Evolutionary conservation across 2,329 filamentous ascomycete genomes (phyloP), one percentile per base, ranked within the genome.

Genomic region (Trichoderma hamatum): DNA sequence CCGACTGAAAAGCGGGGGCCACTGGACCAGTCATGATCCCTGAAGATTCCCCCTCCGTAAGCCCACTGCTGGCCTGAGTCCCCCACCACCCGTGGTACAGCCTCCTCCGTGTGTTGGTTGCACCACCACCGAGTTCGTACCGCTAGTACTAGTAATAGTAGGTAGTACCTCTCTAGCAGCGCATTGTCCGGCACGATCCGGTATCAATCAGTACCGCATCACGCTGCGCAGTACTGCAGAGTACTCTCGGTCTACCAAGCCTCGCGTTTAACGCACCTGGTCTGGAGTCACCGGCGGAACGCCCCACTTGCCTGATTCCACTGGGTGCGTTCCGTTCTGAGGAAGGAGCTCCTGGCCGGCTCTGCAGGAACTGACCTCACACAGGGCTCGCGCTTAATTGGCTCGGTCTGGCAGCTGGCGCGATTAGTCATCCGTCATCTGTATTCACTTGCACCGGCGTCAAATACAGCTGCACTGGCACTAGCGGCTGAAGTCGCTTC

Each of bases 291-390:
- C 64, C 13, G 26, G 13, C 34, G 5, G 19, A 16, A 36, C 24
- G 26, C 49, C 64, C 64, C 64, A 67, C 64, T 59, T 67, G 58
- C 54, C 64, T 59, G 39, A 51, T 67, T 58, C 39, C 64, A 39
- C 56, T 51, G 46, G 32, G 30, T n/a, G 28, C 26, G 34, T 19
- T 58, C 36, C 62, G 62, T 21, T 32, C 16, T 36, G 30, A 36
- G 61, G 61, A 54, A 54, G 49, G 32, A 65, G 62, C 62, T 65
- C 62, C 16, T 30, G 51, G 52, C 36, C 62, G 52, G 62, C n/a
- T 32, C 36, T 43, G 63, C 63, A 66, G 63, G 52, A 32, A 66
- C 52, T 58, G 52, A 28, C 39, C 36, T 59, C n/a, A 16, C 21
- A 26, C 56, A 59, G 32, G 55, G 34, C 56, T 26, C 32, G 30